A percentile compares a stretch with the other conserved stretches of the same genome.
phyloP scores from a whole-genome alignment of 768 basidiomycete genomes.

The Boletus reticulatus region DNA sequence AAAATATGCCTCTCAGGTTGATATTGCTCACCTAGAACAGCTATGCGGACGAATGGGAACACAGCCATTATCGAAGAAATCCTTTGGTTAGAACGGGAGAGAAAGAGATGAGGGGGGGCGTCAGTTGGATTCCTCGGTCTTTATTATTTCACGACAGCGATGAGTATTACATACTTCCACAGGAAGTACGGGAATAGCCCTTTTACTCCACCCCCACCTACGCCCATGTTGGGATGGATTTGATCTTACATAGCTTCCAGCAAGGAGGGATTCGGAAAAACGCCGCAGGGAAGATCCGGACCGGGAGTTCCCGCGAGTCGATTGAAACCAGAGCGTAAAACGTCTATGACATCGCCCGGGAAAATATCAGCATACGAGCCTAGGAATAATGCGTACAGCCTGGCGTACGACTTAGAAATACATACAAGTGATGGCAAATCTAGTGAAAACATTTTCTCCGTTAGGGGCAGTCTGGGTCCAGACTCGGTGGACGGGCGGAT shows the following conservation, averaged over 20 bases:
- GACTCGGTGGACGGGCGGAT: too few relatives aligned
- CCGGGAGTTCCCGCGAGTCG: background rate
- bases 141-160: too few relatives aligned
- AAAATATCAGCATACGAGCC: too few relatives aligned
- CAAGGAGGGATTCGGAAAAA: background rate
- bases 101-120: background rate
- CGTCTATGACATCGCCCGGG: too few relatives aligned
- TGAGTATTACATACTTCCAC: background rate
- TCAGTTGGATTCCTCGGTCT: background rate
- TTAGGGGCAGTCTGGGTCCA: too few relatives aligned
- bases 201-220: too few relatives aligned
- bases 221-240: background rate
- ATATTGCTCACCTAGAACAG: constrained; percentile 20
- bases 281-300: background rate
- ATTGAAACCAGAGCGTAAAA: background rate
- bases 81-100: background rate
- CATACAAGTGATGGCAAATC: too few relatives aligned
- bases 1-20: background rate
- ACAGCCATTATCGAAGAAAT: constrained; percentile 8
- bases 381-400: too few relatives aligned
- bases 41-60: constrained; percentile 15
- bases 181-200: too few relatives aligned
- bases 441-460: too few relatives aligned
- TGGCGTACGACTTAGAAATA: too few relatives aligned
- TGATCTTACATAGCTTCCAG: background rate